Conservation (phyloP, 345 rosid species). For the Cardamine chenopodiifolia region DNA sequence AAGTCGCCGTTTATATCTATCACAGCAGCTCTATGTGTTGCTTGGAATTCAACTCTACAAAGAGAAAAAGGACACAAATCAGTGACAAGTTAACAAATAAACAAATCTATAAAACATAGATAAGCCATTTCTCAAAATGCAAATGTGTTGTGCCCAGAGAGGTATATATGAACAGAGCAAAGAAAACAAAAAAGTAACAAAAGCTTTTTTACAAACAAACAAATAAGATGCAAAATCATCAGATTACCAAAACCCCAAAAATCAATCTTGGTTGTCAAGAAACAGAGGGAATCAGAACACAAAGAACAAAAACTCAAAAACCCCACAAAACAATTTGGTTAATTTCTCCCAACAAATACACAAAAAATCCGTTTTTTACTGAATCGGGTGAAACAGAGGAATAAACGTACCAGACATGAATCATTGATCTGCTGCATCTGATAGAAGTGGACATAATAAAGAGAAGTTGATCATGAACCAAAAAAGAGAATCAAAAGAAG, state of each 20-base stretch:
- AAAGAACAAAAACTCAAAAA: neutral
- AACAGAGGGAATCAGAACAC: constrained; percentile 33
- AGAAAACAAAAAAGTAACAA: neutral
- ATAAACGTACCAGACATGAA: constrained; percentile 25
- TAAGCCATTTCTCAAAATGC: neutral
- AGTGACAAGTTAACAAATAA: neutral
- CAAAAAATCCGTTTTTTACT: neutral
- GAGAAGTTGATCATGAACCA: neutral
- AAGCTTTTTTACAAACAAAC: constrained; percentile 47
- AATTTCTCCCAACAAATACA: neutral
- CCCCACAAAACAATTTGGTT: neutral
- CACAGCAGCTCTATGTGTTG: constrained; percentile 1
- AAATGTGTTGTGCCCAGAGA: constrained; percentile 12
- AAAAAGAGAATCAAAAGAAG: constrained; percentile 7
- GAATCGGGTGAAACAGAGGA: constrained; percentile 20
- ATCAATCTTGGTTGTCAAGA: constrained; percentile 25
- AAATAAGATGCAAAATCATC: constrained; percentile 26
- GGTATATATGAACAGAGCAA: constrained; percentile 14
- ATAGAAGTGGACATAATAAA: neutral
- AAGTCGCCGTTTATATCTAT: constrained; percentile 41
- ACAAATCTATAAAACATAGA: constrained; percentile 1
- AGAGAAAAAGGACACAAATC: no score
- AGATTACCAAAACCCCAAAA: constrained; percentile 10
- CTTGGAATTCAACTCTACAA: no score
- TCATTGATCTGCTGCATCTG: constrained; percentile 18